phyloP scores from a whole-genome alignment of 306 rosid genomes.

The Potentilla sterilis region DNA sequence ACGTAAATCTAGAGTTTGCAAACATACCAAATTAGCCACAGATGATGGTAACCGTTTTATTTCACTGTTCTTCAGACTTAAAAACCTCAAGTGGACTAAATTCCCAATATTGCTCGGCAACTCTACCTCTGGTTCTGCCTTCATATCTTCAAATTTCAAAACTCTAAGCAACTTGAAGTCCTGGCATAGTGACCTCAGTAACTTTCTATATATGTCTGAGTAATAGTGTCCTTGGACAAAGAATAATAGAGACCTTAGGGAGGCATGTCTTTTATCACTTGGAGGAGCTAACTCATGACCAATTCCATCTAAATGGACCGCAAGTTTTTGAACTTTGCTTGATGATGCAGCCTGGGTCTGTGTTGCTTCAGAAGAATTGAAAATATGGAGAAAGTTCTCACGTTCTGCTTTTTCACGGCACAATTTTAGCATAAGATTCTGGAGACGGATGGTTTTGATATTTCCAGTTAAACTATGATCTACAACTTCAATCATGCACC shows the following conservation, averaged over 20 bases:
- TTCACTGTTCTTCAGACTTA: no score
- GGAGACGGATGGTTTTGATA: slow-evolving; percentile 47
- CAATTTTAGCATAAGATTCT: slow-evolving; percentile 54
- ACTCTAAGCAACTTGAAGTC: no score
- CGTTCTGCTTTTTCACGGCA: slow-evolving; percentile 37
- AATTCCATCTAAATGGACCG: background rate
- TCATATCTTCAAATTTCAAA: no score
- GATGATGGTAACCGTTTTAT: no score
- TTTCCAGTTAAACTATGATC: slow-evolving; percentile 36
- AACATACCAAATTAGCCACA: no score
- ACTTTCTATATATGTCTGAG: background rate
- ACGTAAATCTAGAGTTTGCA: no score
- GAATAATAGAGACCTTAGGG: slow-evolving; percentile 1
- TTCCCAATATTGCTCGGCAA: no score
- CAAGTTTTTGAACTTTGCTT: background rate
- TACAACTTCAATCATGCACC: slow-evolving; percentile 56
- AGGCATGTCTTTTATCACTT: background rate
- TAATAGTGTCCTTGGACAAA: background rate
- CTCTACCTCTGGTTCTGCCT: no score
- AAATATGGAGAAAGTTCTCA: slow-evolving; percentile 36
- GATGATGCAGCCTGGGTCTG: background rate
- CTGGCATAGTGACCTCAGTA: no score
- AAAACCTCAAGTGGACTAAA: no score
- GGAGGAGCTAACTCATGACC: background rate
- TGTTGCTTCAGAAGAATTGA: background rate